phyloP scores from a whole-genome alignment of 1,139 yeast genomes.

The Geotrichum aggregatum region DNA sequence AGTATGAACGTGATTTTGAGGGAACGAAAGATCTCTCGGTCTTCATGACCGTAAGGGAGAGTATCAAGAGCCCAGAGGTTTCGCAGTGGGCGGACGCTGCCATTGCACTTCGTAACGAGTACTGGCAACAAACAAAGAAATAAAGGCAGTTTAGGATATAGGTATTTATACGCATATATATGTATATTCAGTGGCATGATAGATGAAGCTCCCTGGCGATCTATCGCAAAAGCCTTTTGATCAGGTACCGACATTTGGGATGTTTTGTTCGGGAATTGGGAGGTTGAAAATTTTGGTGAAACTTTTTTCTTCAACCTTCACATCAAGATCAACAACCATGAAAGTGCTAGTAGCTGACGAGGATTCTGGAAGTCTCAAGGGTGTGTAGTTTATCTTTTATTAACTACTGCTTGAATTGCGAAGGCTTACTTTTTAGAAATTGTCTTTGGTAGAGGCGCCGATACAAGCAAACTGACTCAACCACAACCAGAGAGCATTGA shows the following conservation, averaged over 20 bases:
- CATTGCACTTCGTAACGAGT: conserved; percentile 52
- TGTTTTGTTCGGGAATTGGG: background rate
- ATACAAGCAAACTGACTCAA: conserved; percentile 35
- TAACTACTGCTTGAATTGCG: too few species aligned
- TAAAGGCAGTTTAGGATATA: background rate
- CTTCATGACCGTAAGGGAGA: conserved; percentile 59
- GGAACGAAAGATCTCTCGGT: conserved; percentile 58
- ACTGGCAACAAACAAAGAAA: conserved; percentile 18
- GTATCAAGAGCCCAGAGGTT: conserved; percentile 70
- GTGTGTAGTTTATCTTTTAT: too few species aligned
- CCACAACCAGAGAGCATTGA: conserved; percentile 31
- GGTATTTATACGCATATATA: background rate
- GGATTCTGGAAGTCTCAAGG: conserved; percentile 39
- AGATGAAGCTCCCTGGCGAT: too few species aligned
- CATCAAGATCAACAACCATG: conserved; percentile 28
- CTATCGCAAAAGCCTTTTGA: too few species aligned
- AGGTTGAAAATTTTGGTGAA: background rate
- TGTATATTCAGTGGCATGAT: background rate
- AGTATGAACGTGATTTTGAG: conserved; percentile 65
- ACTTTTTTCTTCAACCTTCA: background rate
- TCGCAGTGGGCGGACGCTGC: conserved; percentile 66
- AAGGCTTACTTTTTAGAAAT: conserved; percentile 25
- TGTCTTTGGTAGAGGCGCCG: conserved; percentile 31
- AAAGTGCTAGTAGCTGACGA: conserved; percentile 39
- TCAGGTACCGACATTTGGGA: conserved; percentile 4